Evolutionary conservation across 2,329 filamentous ascomycete species (phyloP).

Genomic region (Chrysoporthe puriensis): DNA sequence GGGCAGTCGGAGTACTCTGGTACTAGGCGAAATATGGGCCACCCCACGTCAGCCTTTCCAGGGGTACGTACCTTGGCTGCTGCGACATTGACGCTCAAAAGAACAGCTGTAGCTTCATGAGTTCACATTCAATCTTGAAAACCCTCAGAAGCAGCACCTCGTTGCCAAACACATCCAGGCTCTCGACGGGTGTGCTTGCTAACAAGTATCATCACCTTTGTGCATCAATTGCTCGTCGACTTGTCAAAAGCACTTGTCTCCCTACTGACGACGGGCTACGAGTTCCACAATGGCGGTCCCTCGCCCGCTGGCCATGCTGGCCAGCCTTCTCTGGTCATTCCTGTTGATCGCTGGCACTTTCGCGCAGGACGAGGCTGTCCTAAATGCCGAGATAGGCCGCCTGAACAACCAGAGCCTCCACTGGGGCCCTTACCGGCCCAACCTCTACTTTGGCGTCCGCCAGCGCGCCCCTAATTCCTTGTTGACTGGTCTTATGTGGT

Average conservation of each 20-base stretch:
- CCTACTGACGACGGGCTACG: constrained; percentile 23
- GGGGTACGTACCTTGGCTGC: constrained; percentile 8
- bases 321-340: constrained; percentile 34
- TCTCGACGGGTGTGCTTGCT: not conserved
- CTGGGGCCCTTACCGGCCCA: constrained; percentile 95
- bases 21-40: not conserved
- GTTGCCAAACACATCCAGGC: not conserved
- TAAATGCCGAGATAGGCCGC: constrained; percentile 54
- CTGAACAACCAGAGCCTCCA: constrained; percentile 81
- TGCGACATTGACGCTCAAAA: constrained; percentile 14
- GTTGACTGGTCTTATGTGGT: constrained; percentile 86
- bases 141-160: not conserved
- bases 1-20: too few species aligned
- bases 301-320: constrained; percentile 36
- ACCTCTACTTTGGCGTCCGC: constrained; percentile 90
- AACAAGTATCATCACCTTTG: not conserved
- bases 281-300: constrained; percentile 31
- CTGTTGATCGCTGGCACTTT: constrained; percentile 30
- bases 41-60: constrained; percentile 21
- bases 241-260: not conserved
- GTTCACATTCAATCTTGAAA: not conserved
- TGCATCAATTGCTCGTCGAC: not conserved
- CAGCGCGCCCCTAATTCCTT: constrained; percentile 82
- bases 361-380: constrained; percentile 41
- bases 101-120: constrained; percentile 27